Evolutionary conservation across 768 basidiomycete species (phyloP).

Genomic region (Lentinula aciculospora): DNA sequence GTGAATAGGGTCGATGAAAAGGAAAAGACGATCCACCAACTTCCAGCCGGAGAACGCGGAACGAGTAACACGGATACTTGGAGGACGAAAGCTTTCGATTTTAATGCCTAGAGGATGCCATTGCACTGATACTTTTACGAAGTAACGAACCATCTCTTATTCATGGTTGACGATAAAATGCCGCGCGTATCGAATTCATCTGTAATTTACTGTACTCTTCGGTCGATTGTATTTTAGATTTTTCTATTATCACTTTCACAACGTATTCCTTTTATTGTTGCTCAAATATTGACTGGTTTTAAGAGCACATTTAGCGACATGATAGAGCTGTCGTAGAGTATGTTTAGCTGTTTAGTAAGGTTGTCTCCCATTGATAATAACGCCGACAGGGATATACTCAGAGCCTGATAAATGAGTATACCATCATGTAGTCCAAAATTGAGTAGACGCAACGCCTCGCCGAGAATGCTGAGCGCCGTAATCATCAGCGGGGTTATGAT

Average conservation of each 20-base stretch:
- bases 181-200: neutral
- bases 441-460: neutral
- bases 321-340: no score
- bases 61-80: slow-evolving; percentile 15
- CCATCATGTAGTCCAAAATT: neutral
- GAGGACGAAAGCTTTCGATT: slow-evolving; percentile 5
- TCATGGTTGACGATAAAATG: neutral
- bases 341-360: no score
- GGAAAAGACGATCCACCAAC: slow-evolving; percentile 21
- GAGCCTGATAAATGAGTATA: neutral
- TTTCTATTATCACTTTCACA: neutral
- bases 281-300: no score
- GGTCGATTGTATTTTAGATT: neutral
- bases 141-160: neutral
- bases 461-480: neutral
- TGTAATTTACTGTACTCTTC: neutral
- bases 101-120: neutral
- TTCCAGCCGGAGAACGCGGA: neutral
- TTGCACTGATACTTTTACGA: neutral
- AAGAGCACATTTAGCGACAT: no score
- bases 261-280: no score
- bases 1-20: slow-evolving; percentile 51
- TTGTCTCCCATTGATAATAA: neutral
- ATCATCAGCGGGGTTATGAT: neutral
- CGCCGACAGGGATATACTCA: neutral